Percentiles rank a stretch among this genome's conserved stretches.
These are phyloP conservation scores for Avena eriantha DNA, from an alignment of 176 grass and related monocot species.

Conservation along the genomic window DNA sequence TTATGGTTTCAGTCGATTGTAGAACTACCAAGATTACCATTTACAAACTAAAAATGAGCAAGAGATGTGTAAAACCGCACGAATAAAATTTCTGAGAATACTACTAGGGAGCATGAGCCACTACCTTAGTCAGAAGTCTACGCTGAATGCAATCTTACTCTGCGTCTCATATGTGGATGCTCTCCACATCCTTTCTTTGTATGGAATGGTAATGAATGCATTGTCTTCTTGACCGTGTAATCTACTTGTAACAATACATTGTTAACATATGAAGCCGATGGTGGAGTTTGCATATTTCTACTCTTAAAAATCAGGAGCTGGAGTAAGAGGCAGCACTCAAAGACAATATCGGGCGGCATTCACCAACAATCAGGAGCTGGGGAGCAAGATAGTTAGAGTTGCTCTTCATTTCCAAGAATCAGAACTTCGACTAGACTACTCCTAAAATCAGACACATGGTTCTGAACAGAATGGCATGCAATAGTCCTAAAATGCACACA, in stretches of 20 bases:
- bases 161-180: constrained; percentile 74
- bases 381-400: too few relatives aligned
- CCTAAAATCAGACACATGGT: too few relatives aligned
- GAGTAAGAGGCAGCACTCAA: too few relatives aligned
- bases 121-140: constrained; percentile 81
- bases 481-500: too few relatives aligned
- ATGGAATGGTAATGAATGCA: constrained; percentile 76
- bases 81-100: neutral
- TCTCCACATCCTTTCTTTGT: constrained; percentile 91
- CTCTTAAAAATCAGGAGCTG: neutral
- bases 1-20: neutral
- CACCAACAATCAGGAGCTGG: too few relatives aligned
- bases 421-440: too few relatives aligned
- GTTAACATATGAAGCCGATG: constrained; percentile 4
- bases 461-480: too few relatives aligned
- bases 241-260: constrained; percentile 22
- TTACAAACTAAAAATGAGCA: neutral
- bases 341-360: too few relatives aligned
- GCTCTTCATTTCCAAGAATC: too few relatives aligned
- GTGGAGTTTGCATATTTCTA: constrained; percentile 1
- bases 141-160: constrained; percentile 74
- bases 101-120: constrained; percentile 54
- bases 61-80: constrained; percentile 24
- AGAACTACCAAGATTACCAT: constrained; percentile 4
- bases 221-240: neutral